Conservation (phyloP, 164 flowering plant genomes). For the Piper longum region DNA sequence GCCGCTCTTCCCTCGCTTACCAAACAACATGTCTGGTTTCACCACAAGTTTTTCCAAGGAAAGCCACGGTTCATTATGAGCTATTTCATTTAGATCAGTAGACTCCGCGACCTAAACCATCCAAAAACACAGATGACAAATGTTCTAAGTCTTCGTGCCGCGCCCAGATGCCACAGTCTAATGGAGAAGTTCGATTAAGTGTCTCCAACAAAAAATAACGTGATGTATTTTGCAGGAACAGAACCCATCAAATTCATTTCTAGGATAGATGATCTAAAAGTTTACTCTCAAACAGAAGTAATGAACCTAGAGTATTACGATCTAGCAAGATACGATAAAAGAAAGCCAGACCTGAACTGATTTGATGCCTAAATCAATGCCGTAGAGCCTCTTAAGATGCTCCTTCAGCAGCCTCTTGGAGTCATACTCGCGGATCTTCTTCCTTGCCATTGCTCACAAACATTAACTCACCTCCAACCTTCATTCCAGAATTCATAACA, state of each 20-base stretch:
- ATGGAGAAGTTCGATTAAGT: too few relatives aligned
- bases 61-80: slow-evolving; percentile 69
- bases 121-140: not conserved
- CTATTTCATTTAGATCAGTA: slow-evolving; percentile 64
- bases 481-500: not conserved
- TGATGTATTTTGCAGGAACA: too few relatives aligned
- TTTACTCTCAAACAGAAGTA: not conserved
- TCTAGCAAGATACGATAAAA: not conserved
- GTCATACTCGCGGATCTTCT: slow-evolving; percentile 79
- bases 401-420: slow-evolving; percentile 65
- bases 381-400: slow-evolving; percentile 47
- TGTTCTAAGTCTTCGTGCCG: not conserved
- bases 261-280: not conserved
- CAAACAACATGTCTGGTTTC: slow-evolving; percentile 95
- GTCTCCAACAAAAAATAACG: too few relatives aligned
- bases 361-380: slow-evolving; percentile 35
- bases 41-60: slow-evolving; percentile 75
- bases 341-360: slow-evolving; percentile 41
- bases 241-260: too few relatives aligned
- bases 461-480: not conserved
- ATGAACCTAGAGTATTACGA: not conserved
- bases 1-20: slow-evolving; percentile 96
- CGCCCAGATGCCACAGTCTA: not conserved
- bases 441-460: slow-evolving; percentile 38
- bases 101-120: slow-evolving; percentile 46